phyloP scores from a whole-genome alignment of 2,329 filamentous ascomycete genomes.

The Penicillium sp. region DNA sequence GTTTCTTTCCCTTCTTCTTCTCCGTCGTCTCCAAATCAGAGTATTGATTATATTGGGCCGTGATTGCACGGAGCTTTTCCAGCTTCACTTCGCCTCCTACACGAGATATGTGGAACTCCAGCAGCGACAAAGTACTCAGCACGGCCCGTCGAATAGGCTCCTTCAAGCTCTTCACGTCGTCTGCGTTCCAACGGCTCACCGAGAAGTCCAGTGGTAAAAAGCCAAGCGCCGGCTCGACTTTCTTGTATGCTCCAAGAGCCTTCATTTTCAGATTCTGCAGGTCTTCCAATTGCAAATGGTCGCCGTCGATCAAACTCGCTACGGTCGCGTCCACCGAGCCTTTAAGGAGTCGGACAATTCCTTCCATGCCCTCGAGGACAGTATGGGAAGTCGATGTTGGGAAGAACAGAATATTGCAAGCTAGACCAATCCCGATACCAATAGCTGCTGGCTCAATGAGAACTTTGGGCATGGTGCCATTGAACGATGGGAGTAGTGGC shows the following conservation, averaged over 20 bases:
- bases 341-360: constrained; percentile 31
- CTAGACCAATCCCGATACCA: constrained; percentile 49
- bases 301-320: constrained; percentile 16
- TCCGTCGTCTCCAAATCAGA: constrained; percentile 11
- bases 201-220: constrained; percentile 54
- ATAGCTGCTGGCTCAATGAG: constrained; percentile 51
- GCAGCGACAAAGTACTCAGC: constrained; percentile 36
- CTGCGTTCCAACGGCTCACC: constrained; percentile 48
- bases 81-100: constrained; percentile 22
- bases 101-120: constrained; percentile 48
- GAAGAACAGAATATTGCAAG: constrained; percentile 50
- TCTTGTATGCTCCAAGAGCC: constrained; percentile 41
- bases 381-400: constrained; percentile 53
- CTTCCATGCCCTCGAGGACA: constrained; percentile 39
- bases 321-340: constrained; percentile 35
- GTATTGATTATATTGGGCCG: constrained; percentile 1
- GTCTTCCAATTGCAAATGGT: constrained; percentile 19
- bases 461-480: constrained; percentile 39
- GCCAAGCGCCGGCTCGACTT: constrained; percentile 41
- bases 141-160: constrained; percentile 40
- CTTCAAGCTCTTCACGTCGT: constrained; percentile 45
- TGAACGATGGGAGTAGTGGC: constrained; percentile 46
- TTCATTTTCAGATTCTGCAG: constrained; percentile 35
- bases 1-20: constrained; percentile 24
- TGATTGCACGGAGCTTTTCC: constrained; percentile 18